phyloP scores from a whole-genome alignment of 345 rosid genomes.

The Sisymbrium altissimum region DNA sequence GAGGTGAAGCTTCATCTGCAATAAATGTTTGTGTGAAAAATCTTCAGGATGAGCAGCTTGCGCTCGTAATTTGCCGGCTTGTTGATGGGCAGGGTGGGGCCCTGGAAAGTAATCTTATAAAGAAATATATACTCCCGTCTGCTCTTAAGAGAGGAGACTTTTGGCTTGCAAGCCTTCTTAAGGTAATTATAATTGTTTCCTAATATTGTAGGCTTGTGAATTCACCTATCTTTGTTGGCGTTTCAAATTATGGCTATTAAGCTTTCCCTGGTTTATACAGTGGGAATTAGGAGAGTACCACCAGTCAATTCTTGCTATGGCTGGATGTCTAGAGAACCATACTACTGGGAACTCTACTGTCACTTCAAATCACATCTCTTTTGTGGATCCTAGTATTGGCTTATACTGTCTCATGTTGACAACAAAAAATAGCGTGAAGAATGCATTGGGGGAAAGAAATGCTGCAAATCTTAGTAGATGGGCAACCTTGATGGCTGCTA shows the following conservation, averaged over 20 bases:
- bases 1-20: constrained; percentile 90
- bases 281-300: constrained; percentile 79
- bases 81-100: constrained; percentile 77
- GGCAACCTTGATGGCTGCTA: constrained; percentile 73
- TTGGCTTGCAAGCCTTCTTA: constrained; percentile 83
- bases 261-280: constrained; percentile 48
- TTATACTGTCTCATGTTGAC: constrained; percentile 59
- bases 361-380: constrained; percentile 57
- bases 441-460: constrained; percentile 67
- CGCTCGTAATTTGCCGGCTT: constrained; percentile 81
- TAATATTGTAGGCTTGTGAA: constrained; percentile 2
- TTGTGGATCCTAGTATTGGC: constrained; percentile 79
- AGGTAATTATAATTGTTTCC: constrained; percentile 48
- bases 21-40: constrained; percentile 78
- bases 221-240: constrained; percentile 3
- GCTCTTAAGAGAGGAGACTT: constrained; percentile 68
- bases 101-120: constrained; percentile 58
- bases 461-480: constrained; percentile 65
- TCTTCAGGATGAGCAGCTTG: constrained; percentile 91
- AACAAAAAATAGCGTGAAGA: constrained; percentile 54
- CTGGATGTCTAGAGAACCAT: constrained; percentile 45
- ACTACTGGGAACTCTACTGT: constrained; percentile 37
- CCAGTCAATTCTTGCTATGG: constrained; percentile 64
- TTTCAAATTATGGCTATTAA: constrained; percentile 14
- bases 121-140: constrained; percentile 68